phyloP scores from a whole-genome alignment of 495 filamentous ascomycete species.

The Podospora sp. region DNA sequence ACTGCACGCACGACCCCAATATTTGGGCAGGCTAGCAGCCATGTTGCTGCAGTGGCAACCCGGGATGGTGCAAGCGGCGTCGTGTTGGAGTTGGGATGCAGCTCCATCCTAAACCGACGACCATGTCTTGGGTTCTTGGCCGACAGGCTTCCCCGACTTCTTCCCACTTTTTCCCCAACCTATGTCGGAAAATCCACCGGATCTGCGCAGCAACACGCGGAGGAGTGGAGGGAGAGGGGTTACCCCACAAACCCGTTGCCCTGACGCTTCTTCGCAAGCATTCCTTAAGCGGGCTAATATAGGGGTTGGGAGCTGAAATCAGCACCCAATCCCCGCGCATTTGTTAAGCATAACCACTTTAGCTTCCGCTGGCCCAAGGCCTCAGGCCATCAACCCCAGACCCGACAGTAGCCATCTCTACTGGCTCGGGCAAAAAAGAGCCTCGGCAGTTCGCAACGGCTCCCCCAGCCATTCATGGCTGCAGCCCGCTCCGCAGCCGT shows the following conservation, averaged over 20 bases:
- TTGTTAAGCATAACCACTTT: constrained; percentile 8
- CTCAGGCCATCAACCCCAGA: neutral
- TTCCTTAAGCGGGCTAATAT: constrained; percentile 14
- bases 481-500: neutral
- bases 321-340: neutral
- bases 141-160: constrained; percentile 2
- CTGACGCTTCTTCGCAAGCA: constrained; percentile 13
- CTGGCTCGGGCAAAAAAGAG: neutral
- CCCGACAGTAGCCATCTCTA: neutral
- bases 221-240: neutral
- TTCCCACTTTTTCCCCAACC: constrained; percentile 8
- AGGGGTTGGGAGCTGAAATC: neutral
- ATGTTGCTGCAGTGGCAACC: neutral
- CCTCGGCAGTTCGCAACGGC: constrained; percentile 14
- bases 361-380: too few relatives aligned
- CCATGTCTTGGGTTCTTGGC: neutral
- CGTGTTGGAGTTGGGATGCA: neutral
- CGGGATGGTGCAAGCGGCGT: neutral
- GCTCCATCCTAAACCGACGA: neutral
- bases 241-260: constrained; percentile 3
- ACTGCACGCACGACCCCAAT: neutral
- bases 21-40: neutral
- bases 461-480: neutral
- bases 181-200: neutral
- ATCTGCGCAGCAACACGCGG: constrained; percentile 2